Conservation (phyloP, 1,139 yeast species). For the Diutina neorugosa region DNA sequence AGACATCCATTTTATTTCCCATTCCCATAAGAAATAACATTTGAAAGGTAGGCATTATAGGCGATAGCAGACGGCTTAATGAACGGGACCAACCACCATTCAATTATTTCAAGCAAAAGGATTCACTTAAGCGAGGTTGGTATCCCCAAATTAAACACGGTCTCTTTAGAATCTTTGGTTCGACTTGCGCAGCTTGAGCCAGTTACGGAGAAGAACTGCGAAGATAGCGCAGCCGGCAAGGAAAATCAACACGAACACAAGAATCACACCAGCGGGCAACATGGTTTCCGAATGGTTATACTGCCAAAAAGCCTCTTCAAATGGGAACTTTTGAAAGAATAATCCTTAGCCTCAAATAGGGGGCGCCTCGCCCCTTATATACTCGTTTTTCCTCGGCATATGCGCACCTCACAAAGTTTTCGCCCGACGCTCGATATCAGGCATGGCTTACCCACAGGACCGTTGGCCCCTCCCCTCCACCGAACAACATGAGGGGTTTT, state of each 20-base stretch:
- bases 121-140: slow-evolving; percentile 4
- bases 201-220: slow-evolving; percentile 26
- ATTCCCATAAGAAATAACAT: slow-evolving; percentile 4
- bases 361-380: slow-evolving; percentile 1
- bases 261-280: slow-evolving; percentile 42
- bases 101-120: background rate
- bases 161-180: slow-evolving; percentile 35
- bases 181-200: slow-evolving; percentile 30
- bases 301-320: background rate
- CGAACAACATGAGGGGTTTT: background rate
- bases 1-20: slow-evolving; percentile 2
- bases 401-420: slow-evolving; percentile 1
- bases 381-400: background rate
- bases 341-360: slow-evolving; percentile 3
- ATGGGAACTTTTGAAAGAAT: slow-evolving; percentile 4
- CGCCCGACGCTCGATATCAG: background rate
- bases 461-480: background rate
- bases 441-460: background rate
- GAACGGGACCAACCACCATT: slow-evolving; percentile 2
- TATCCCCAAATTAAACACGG: background rate
- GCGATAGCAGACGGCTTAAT: slow-evolving; percentile 1
- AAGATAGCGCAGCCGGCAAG: slow-evolving; percentile 25
- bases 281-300: slow-evolving; percentile 10
- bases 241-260: slow-evolving; percentile 36
- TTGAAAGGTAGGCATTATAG: slow-evolving; percentile 3